These are phyloP conservation scores for Xylaria longipes DNA, from an alignment of 495 filamentous ascomycete species.

Conservation along the genomic window DNA sequence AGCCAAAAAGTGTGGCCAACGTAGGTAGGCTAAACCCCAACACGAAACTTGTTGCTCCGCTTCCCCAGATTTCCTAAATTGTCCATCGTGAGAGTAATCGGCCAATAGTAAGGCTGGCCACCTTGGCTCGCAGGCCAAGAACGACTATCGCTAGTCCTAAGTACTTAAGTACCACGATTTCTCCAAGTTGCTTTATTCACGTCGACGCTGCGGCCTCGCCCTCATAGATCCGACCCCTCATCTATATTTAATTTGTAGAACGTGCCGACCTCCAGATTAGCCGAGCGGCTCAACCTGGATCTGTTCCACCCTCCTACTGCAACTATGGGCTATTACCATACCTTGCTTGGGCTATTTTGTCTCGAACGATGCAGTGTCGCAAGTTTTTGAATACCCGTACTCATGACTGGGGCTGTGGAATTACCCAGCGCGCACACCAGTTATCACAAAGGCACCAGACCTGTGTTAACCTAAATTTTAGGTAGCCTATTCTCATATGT, in stretches of 20 bases:
- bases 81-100: background rate
- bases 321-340: background rate
- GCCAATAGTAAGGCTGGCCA: slow-evolving; percentile 15
- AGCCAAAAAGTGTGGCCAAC: too few relatives aligned
- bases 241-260: slow-evolving; percentile 14
- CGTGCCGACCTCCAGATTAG: slow-evolving; percentile 18
- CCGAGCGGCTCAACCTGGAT: slow-evolving; percentile 19
- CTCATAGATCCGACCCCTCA: background rate
- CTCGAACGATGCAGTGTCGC: slow-evolving; percentile 7
- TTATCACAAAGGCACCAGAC: background rate
- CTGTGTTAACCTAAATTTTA: background rate
- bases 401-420: slow-evolving; percentile 13
- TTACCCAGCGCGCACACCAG: background rate
- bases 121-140: slow-evolving; percentile 20
- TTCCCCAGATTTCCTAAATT: slow-evolving; percentile 25
- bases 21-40: too few relatives aligned
- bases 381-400: slow-evolving; percentile 15
- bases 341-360: slow-evolving; percentile 3
- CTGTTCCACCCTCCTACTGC: background rate
- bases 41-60: slow-evolving; percentile 18
- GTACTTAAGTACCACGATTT: background rate
- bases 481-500: background rate
- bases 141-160: background rate
- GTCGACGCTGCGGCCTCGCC: background rate
- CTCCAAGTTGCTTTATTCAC: background rate